These are phyloP conservation scores for Argentina anserina DNA, from an alignment of 306 rosid genomes.

Conservation along the genomic window DNA sequence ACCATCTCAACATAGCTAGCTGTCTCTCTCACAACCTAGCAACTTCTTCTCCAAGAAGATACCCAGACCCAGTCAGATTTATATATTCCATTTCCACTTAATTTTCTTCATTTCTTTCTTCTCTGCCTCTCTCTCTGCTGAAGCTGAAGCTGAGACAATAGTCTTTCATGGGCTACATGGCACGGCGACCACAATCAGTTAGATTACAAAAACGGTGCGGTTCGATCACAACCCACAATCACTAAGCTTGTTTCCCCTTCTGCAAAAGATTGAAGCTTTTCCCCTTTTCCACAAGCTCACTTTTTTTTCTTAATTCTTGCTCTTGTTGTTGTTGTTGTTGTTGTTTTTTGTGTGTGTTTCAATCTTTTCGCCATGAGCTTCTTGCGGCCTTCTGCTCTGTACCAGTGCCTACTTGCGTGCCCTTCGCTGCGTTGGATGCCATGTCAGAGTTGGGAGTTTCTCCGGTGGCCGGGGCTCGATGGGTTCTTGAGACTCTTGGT, in stretches of 20 bases:
- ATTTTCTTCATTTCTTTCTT: not conserved
- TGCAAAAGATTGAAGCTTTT: slow-evolving; percentile 6
- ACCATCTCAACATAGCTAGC: not conserved
- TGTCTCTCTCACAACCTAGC: not conserved
- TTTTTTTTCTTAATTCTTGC: not conserved
- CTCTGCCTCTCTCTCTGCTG: not conserved
- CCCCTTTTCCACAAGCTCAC: no score
- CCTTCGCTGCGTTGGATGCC: slow-evolving; percentile 66
- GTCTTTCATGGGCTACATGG: slow-evolving; percentile 7
- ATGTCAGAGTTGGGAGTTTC: slow-evolving; percentile 74
- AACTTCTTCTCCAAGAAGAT: slow-evolving; percentile 11
- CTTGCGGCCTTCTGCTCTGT: slow-evolving; percentile 62
- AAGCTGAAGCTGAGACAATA: slow-evolving; percentile 15
- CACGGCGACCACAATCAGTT: slow-evolving; percentile 20
- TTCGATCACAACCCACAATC: slow-evolving; percentile 11
- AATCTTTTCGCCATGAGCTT: slow-evolving; percentile 47
- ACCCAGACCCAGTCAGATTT: not conserved
- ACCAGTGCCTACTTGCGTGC: slow-evolving; percentile 31
- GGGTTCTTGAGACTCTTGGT: slow-evolving; percentile 66
- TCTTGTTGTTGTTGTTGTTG: slow-evolving; percentile 5
- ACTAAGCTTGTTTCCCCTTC: slow-evolving; percentile 9
- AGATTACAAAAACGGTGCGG: not conserved
- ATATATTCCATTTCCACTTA: not conserved
- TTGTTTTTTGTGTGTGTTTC: slow-evolving; percentile 1
- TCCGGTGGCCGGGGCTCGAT: slow-evolving; percentile 78